Conservation (phyloP, 805 yeast genomes). For the Candida dajiaensis region DNA sequence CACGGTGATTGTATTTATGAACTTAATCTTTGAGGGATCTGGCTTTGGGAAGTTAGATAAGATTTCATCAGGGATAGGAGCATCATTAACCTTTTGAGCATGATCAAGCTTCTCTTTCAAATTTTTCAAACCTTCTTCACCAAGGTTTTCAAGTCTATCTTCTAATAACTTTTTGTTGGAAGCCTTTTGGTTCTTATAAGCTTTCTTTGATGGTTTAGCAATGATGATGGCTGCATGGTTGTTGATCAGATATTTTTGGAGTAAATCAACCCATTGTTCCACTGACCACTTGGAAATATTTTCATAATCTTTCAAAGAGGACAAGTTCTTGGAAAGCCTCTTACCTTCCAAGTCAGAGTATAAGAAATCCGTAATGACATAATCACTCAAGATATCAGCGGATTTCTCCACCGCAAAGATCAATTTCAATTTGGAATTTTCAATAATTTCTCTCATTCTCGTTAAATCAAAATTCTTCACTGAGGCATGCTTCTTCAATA, state of each 20-base stretch:
- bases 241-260: conserved; percentile 47
- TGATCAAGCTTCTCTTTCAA: conserved; percentile 44
- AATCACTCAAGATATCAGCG: conserved; percentile 52
- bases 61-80: conserved; percentile 68
- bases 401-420: conserved; percentile 58
- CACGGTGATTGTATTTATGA: conserved; percentile 64
- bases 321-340: conserved; percentile 49
- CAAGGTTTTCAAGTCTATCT: conserved; percentile 46
- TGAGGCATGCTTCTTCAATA: conserved; percentile 48
- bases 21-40: conserved; percentile 66
- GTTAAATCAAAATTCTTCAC: conserved; percentile 50
- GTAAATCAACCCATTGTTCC: conserved; percentile 60
- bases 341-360: conserved; percentile 66
- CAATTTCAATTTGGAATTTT: conserved; percentile 56
- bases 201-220: conserved; percentile 61
- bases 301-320: conserved; percentile 50
- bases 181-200: conserved; percentile 47
- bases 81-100: conserved; percentile 66
- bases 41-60: conserved; percentile 61
- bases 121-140: conserved; percentile 51
- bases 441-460: conserved; percentile 63
- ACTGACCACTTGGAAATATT: conserved; percentile 51
- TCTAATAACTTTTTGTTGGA: conserved; percentile 44
- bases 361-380: conserved; percentile 72
- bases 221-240: conserved; percentile 61